Evolutionary conservation across 2,329 filamentous ascomycete genomes (phyloP).

Genomic region (Fusarium algeriense): DNA sequence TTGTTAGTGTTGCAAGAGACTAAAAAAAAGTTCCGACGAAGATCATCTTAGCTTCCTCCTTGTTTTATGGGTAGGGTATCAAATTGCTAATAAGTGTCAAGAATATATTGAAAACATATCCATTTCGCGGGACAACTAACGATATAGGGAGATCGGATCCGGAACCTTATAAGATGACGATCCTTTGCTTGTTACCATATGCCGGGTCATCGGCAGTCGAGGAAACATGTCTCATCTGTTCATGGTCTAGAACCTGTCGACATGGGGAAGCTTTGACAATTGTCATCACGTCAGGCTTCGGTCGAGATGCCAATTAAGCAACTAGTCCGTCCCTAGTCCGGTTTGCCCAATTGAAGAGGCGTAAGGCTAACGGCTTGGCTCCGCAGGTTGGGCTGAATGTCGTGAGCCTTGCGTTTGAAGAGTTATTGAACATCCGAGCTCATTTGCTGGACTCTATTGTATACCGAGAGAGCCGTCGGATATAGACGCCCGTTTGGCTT

Average conservation of each 20-base stretch:
- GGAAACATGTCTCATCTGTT: neutral
- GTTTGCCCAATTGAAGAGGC: neutral
- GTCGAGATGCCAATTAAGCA: constrained; percentile 2
- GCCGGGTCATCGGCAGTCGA: neutral
- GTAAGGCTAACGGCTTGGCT: neutral
- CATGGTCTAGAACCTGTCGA: neutral
- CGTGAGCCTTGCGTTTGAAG: neutral
- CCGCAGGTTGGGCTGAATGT: constrained; percentile 3
- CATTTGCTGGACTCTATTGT: neutral
- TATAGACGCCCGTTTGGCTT: neutral
- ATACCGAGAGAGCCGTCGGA: neutral
- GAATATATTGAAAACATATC: constrained; percentile 1
- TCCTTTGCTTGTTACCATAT: neutral
- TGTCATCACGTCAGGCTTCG: neutral
- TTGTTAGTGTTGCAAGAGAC: constrained; percentile 7
- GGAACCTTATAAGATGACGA: neutral
- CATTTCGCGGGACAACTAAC: constrained; percentile 2
- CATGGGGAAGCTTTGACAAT: constrained; percentile 2
- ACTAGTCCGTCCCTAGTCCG: neutral
- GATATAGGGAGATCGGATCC: neutral
- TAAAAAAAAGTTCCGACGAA: constrained; percentile 28
- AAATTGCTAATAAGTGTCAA: constrained; percentile 5
- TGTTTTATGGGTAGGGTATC: constrained; percentile 1
- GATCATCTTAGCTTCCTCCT: constrained; percentile 1
- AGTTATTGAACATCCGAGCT: neutral